These are phyloP conservation scores for Hypoxylon subgilvum DNA, from an alignment of 495 filamentous ascomycete genomes.

Conservation along the genomic window DNA sequence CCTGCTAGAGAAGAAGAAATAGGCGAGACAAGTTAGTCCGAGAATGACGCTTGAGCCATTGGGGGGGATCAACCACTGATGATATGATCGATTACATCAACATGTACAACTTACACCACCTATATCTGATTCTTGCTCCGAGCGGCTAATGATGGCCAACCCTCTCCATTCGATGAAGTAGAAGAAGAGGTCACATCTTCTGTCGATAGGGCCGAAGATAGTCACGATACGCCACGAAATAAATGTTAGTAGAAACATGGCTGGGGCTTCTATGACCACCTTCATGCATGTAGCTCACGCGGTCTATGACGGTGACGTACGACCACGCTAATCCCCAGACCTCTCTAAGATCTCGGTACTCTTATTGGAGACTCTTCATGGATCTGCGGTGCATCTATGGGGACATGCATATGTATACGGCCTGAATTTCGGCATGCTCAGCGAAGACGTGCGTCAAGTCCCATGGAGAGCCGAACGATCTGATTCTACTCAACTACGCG, in stretches of 20 bases:
- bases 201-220: conserved; percentile 7
- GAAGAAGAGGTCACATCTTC: background rate
- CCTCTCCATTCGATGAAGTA: background rate
- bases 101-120: background rate
- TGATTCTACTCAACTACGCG: conserved; percentile 17
- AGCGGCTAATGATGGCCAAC: background rate
- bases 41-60: background rate
- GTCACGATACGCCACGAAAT: conserved; percentile 1
- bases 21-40: conserved; percentile 1
- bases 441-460: conserved; percentile 5
- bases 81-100: no score
- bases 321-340: background rate
- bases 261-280: background rate
- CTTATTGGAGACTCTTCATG: conserved; percentile 6
- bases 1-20: conserved; percentile 65
- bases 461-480: background rate
- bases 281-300: background rate
- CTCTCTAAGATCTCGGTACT: background rate
- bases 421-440: conserved; percentile 3
- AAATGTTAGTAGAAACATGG: background rate
- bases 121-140: background rate
- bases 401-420: conserved; percentile 10
- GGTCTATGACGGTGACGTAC: conserved; percentile 17
- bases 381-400: conserved; percentile 7
- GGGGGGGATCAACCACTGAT: no score